phyloP scores from a whole-genome alignment of 208 protist species.

The Leishmania aethiopica region DNA sequence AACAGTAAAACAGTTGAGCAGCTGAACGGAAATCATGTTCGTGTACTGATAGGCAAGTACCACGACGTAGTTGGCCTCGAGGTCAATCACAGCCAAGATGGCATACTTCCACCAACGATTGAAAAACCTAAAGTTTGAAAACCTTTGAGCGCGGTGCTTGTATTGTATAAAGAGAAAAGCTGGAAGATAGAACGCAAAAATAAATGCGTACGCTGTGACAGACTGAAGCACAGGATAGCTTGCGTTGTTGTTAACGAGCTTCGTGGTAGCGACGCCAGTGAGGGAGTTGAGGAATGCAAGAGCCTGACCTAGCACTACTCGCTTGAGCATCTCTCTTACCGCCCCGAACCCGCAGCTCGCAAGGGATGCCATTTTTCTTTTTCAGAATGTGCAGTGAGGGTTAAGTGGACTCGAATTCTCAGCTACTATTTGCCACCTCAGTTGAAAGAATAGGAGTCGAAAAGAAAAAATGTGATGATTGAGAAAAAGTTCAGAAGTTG shows the following conservation, averaged over 20 bases:
- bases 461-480: not conserved
- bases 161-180: slow-evolving; percentile 54
- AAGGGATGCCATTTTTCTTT: slow-evolving; percentile 6
- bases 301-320: slow-evolving; percentile 79
- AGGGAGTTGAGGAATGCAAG: slow-evolving; percentile 85
- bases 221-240: slow-evolving; percentile 90
- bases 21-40: slow-evolving; percentile 90
- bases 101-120: slow-evolving; percentile 84
- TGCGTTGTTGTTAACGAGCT: slow-evolving; percentile 78
- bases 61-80: slow-evolving; percentile 94
- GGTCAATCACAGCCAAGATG: slow-evolving; percentile 88
- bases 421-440: not conserved
- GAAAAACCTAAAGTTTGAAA: slow-evolving; percentile 68
- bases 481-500: not conserved
- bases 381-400: not conserved
- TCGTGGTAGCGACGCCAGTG: slow-evolving; percentile 86
- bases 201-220: slow-evolving; percentile 73
- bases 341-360: slow-evolving; percentile 12
- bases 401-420: not conserved
- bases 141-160: slow-evolving; percentile 36
- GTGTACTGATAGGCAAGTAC: slow-evolving; percentile 95
- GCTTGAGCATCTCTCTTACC: slow-evolving; percentile 38
- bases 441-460: not conserved
- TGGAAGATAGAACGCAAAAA: slow-evolving; percentile 70
- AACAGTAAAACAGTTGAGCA: slow-evolving; percentile 93